phyloP scores from a whole-genome alignment of 2,329 filamentous ascomycete genomes.

The Orbilia brochopaga region DNA sequence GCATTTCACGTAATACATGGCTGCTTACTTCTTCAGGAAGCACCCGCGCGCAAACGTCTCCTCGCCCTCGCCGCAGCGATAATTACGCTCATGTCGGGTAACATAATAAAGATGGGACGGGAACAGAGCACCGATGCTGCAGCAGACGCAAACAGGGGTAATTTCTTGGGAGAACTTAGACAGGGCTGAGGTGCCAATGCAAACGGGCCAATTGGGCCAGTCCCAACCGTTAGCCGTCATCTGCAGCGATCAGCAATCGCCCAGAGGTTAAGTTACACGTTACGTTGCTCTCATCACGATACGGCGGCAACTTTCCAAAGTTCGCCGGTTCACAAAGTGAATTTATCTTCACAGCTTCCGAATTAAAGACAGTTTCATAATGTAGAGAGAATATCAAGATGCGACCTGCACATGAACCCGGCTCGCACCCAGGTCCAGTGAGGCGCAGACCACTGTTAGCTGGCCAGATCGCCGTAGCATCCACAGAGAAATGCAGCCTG shows the following conservation, averaged over 20 bases:
- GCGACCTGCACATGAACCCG: background rate
- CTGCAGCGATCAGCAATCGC: background rate
- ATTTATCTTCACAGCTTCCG: background rate
- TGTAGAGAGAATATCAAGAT: background rate
- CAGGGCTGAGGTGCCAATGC: conserved; percentile 31
- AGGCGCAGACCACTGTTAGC: conserved; percentile 18
- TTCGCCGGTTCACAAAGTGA: background rate
- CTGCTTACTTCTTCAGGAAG: conserved; percentile 17
- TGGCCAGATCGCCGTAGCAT: background rate
- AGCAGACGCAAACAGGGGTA: conserved; percentile 26
- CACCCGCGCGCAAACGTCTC: conserved; percentile 25
- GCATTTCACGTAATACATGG: conserved; percentile 14
- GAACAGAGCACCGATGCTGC: conserved; percentile 13
- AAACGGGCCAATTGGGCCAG: conserved; percentile 12
- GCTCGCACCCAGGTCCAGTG: conserved; percentile 20
- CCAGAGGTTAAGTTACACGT: no score
- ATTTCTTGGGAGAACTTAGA: conserved; percentile 6
- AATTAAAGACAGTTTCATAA: conserved; percentile 4
- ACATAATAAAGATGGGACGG: conserved; percentile 8
- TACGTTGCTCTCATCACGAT: background rate
- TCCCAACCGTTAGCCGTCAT: conserved; percentile 9
- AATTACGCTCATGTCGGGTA: background rate
- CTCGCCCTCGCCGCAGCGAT: background rate
- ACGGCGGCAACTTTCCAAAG: conserved; percentile 3
- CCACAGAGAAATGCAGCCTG: conserved; percentile 4